A percentile compares a stretch with the other conserved stretches of the same genome.
These are phyloP conservation scores for Ogataea populi-albae DNA, from an alignment of 805 yeast genomes.

Conservation along the genomic window DNA sequence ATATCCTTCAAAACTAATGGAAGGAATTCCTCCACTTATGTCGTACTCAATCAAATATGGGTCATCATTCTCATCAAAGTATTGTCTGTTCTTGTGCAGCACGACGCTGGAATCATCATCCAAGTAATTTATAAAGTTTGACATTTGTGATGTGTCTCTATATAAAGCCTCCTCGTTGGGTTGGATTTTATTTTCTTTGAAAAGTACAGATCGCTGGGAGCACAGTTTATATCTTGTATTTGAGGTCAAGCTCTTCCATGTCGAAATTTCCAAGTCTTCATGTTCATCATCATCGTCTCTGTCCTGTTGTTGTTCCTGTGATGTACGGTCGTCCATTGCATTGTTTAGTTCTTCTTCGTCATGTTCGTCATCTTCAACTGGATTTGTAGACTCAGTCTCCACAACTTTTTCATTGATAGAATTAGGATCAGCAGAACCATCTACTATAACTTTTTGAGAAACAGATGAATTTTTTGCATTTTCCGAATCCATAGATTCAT, in stretches of 20 bases:
- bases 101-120: slow-evolving; percentile 36
- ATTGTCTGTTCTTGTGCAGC: slow-evolving; percentile 33
- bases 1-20: slow-evolving; percentile 51
- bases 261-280: slow-evolving; percentile 72
- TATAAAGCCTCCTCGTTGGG: slow-evolving; percentile 66
- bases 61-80: slow-evolving; percentile 53
- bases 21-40: slow-evolving; percentile 75
- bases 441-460: slow-evolving; percentile 1
- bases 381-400: slow-evolving; percentile 18
- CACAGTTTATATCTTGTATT: slow-evolving; percentile 76
- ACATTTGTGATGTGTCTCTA: slow-evolving; percentile 67
- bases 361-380: slow-evolving; percentile 29
- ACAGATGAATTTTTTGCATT: slow-evolving; percentile 1
- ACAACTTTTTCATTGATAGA: slow-evolving; percentile 10
- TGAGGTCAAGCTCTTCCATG: slow-evolving; percentile 84
- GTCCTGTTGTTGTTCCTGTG: slow-evolving; percentile 13
- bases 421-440: neutral
- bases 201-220: slow-evolving; percentile 61
- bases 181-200: slow-evolving; percentile 57
- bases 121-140: slow-evolving; percentile 48
- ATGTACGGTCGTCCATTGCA: slow-evolving; percentile 34
- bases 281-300: slow-evolving; percentile 46
- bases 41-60: slow-evolving; percentile 81
- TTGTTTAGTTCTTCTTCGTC: slow-evolving; percentile 46
- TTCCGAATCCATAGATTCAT: neutral